Percentiles rank a stretch among this genome's conserved stretches.
Conservation (phyloP, 2,329 filamentous ascomycete species). For the Acephala macrosclerotiorum region DNA sequence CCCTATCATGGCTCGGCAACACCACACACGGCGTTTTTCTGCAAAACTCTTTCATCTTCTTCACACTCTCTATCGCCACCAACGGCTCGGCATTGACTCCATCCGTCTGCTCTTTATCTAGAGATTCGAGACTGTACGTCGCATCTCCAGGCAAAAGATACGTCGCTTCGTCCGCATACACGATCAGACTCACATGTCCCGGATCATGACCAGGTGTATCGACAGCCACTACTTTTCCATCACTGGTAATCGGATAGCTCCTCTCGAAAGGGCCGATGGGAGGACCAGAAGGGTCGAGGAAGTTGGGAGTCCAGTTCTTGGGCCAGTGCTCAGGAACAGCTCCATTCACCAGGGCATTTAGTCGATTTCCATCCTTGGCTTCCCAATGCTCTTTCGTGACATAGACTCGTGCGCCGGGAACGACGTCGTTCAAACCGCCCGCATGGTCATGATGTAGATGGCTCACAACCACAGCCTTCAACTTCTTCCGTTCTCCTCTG, state of each 20-base stretch:
- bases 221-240: slow-evolving; percentile 43
- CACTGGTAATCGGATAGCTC: slow-evolving; percentile 41
- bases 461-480: slow-evolving; percentile 41
- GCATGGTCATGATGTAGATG: slow-evolving; percentile 45
- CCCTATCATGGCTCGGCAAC: slow-evolving; percentile 45
- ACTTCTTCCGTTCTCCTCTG: slow-evolving; percentile 38
- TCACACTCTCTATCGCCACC: slow-evolving; percentile 42
- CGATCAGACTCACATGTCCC: slow-evolving; percentile 45
- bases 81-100: slow-evolving; percentile 44
- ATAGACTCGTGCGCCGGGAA: slow-evolving; percentile 38
- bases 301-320: slow-evolving; percentile 40
- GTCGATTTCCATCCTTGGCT: slow-evolving; percentile 38
- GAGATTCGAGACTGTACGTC: slow-evolving; percentile 42
- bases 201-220: slow-evolving; percentile 47
- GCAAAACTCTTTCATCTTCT: slow-evolving; percentile 44
- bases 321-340: slow-evolving; percentile 45
- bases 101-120: slow-evolving; percentile 45
- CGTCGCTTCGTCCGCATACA: slow-evolving; percentile 34
- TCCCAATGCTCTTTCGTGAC: slow-evolving; percentile 44
- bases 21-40: slow-evolving; percentile 39
- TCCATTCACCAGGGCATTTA: slow-evolving; percentile 42
- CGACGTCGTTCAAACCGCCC: slow-evolving; percentile 37
- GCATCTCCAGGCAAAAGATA: slow-evolving; percentile 45
- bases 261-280: slow-evolving; percentile 43
- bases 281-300: slow-evolving; percentile 39